Conservation (phyloP, 1,284 basidiomycete species). For the Schizophyllum commune region DNA sequence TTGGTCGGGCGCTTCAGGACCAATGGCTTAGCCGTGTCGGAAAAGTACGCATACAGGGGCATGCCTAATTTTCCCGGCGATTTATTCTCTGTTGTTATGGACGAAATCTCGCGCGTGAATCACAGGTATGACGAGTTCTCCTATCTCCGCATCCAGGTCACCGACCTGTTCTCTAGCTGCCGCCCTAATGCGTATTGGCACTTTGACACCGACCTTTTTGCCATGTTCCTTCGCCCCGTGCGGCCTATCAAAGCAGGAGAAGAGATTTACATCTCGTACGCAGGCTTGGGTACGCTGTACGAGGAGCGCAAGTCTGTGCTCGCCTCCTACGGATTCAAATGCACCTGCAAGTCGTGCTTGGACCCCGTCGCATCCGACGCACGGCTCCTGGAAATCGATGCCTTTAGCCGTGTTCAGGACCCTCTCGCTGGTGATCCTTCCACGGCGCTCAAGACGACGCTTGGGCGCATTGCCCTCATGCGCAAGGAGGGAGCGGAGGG, state of each 20-base stretch:
- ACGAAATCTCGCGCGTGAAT: slow-evolving; percentile 19
- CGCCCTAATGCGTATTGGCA: slow-evolving; percentile 16
- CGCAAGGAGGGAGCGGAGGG: too few species aligned
- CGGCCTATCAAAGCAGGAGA: slow-evolving; percentile 17
- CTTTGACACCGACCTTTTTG: slow-evolving; percentile 18
- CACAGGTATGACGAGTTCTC: slow-evolving; percentile 14
- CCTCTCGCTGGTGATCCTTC: too few species aligned
- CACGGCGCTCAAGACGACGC: too few species aligned
- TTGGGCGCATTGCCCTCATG: too few species aligned
- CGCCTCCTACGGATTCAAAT: slow-evolving; percentile 4
- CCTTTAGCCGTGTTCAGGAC: background rate
- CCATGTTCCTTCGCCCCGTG: slow-evolving; percentile 16
- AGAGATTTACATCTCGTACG: slow-evolving; percentile 16
- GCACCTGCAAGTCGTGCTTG: slow-evolving; percentile 7
- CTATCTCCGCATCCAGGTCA: too few species aligned
- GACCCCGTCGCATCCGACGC: slow-evolving; percentile 1
- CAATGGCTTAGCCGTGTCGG: slow-evolving; percentile 5
- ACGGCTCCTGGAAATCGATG: background rate
- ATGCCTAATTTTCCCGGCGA: slow-evolving; percentile 2
- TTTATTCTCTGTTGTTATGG: slow-evolving; percentile 15
- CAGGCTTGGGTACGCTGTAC: background rate
- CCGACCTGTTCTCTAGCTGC: slow-evolving; percentile 5
- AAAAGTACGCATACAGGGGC: slow-evolving; percentile 7
- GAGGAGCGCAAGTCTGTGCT: background rate
- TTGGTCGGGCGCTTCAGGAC: slow-evolving; percentile 8